These are phyloP conservation scores for Saraca asoca DNA, from an alignment of 331 rosid genomes.

Conservation along the genomic window DNA sequence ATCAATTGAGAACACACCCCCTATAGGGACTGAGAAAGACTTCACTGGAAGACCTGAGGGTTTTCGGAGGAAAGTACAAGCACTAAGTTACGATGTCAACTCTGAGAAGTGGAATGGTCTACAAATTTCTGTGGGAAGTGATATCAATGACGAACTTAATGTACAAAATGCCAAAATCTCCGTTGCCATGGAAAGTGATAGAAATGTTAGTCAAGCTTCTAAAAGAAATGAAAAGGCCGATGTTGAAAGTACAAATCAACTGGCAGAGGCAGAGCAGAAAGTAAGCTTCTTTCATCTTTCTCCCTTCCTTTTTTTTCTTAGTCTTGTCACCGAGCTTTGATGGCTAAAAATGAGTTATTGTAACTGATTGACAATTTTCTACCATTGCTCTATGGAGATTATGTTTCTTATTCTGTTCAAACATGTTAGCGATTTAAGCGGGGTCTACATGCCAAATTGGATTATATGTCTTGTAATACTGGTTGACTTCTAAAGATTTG, in stretches of 20 bases:
- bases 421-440: neutral
- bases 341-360: constrained; percentile 2
- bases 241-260: constrained; percentile 35
- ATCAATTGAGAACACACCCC: constrained; percentile 57
- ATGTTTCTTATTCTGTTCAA: constrained; percentile 5
- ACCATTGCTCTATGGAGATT: neutral
- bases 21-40: constrained; percentile 47
- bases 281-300: constrained; percentile 43
- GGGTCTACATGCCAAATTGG: neutral
- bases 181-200: constrained; percentile 29
- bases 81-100: constrained; percentile 48
- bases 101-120: constrained; percentile 45
- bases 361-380: constrained; percentile 9
- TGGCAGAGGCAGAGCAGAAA: constrained; percentile 35
- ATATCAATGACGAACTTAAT: constrained; percentile 32
- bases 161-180: constrained; percentile 31
- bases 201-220: constrained; percentile 26
- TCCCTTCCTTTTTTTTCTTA: constrained; percentile 5
- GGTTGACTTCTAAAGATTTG: constrained; percentile 13
- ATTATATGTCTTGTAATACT: neutral
- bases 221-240: constrained; percentile 35
- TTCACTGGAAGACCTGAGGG: constrained; percentile 68
- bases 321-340: constrained; percentile 1
- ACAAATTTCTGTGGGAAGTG: constrained; percentile 40
- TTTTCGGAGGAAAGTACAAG: constrained; percentile 49